Evolutionary conservation across 2,329 filamentous ascomycete genomes (phyloP).

Genomic region (Lasiodiplodia sp.): DNA sequence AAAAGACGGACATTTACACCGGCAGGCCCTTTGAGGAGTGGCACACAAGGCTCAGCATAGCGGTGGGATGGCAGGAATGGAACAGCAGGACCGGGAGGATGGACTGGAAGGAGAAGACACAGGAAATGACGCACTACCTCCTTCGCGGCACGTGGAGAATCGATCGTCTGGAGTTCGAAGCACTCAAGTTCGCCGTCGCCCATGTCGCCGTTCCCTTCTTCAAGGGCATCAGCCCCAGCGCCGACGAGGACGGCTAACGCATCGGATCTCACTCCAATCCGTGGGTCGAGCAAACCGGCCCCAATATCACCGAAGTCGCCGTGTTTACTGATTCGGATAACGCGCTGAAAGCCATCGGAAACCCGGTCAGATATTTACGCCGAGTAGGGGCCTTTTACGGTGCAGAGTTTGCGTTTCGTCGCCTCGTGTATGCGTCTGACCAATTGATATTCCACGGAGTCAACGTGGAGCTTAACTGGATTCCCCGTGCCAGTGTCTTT

Average conservation of each 20-base stretch:
- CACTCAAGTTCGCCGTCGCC: background rate
- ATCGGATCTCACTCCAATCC: background rate
- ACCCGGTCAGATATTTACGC: accelerated
- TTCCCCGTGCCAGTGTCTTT: background rate
- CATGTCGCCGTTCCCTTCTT: background rate
- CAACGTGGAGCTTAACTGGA: background rate
- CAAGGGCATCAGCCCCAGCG: background rate
- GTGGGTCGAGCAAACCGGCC: background rate
- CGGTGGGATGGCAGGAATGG: background rate
- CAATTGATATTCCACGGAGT: too few relatives aligned
- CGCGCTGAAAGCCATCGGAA: background rate
- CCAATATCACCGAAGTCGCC: background rate
- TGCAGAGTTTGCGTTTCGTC: background rate
- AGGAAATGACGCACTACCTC: background rate
- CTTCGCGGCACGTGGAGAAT: background rate
- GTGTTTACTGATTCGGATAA: background rate
- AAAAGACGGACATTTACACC: background rate
- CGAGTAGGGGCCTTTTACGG: background rate
- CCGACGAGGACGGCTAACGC: background rate
- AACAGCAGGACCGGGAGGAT: background rate
- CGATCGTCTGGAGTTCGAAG: background rate
- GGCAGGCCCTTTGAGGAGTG: background rate
- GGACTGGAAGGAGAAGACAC: background rate
- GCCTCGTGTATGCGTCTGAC: too few relatives aligned
- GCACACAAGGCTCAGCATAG: background rate